Evolutionary conservation across 2,329 filamentous ascomycete genomes (phyloP).

Genomic region (Fonsecaea monophora): DNA sequence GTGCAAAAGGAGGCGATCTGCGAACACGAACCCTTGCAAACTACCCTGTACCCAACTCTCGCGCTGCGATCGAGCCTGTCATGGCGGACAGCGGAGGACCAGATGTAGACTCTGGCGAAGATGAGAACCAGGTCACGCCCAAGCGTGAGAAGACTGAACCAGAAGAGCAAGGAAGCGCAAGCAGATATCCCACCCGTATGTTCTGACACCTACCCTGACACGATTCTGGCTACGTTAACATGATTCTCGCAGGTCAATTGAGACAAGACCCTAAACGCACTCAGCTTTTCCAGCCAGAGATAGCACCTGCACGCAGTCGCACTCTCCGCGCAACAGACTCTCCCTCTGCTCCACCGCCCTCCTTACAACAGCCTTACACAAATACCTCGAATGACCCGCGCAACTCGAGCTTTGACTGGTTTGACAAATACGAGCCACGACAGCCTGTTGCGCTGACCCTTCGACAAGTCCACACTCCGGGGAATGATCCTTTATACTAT

Average conservation of each 20-base stretch:
- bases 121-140: constrained; percentile 57
- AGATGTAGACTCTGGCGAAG: constrained; percentile 50
- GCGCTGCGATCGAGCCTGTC: constrained; percentile 9
- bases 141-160: constrained; percentile 59
- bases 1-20: constrained; percentile 82
- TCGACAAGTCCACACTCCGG: constrained; percentile 75
- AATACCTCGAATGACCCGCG: constrained; percentile 56
- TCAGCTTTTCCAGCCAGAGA: constrained; percentile 84
- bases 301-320: constrained; percentile 65
- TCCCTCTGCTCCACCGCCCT: constrained; percentile 38
- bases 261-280: constrained; percentile 84
- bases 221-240: constrained; percentile 16
- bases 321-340: constrained; percentile 62
- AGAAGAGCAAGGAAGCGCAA: constrained; percentile 55
- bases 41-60: constrained; percentile 62
- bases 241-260: constrained; percentile 49
- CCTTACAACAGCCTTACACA: constrained; percentile 45
- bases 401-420: constrained; percentile 47
- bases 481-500: constrained; percentile 73
- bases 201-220: neutral
- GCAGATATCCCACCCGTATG: constrained; percentile 45
- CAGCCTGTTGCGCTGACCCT: constrained; percentile 68
- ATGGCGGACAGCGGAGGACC: constrained; percentile 20
- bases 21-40: constrained; percentile 80
- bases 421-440: constrained; percentile 74